Base-by-base conservation (phyloP, 2,329 filamentous ascomycete species). In the Epichloe amarillans region DNA sequence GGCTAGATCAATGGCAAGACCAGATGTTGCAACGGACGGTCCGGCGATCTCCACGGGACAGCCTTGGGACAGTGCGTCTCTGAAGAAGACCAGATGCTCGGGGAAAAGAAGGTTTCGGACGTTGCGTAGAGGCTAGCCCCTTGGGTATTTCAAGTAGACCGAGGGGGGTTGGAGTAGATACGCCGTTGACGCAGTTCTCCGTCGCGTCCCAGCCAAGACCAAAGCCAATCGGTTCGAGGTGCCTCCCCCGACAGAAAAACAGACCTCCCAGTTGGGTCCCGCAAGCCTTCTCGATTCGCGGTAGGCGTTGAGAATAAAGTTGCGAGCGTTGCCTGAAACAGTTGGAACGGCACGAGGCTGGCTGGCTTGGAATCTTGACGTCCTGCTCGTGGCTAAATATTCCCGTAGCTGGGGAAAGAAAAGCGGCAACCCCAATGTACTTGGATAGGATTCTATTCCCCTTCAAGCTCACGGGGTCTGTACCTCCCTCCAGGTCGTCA, bases 1-100 rank as follows among this genome's bases (percentile, higher is more conserved):
- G 55, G 52, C 54, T 54, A 55, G 53, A 55, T 52, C 51, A 47
- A 40, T 26, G 54, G 37, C 39, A 50, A 53, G 44, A 43, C 50
- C 45, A 49, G 51, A 52, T 51, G 49, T 41, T 53, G 54, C 42
- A 52, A 51, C 50, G 45, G 39, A 52, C 46, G 51, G 43, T 48
- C 48, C 45, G 53, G 54, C 53, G 54, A 56, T 57, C 54, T 53
- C 21, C 40, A 48, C 40, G 33, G 45, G 51, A 44, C 38, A 44
- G 26, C 11, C 26, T 43, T 36, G 33, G 37, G 51, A 52, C 47
- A 46, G 33, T 50, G 51, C 51, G 33, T 30, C 36, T 46, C 7
- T 30, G 30, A 30, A 30, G 14, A 33, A 42, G 45, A 36, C 5
- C 35, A 51, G 36, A 46, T 42, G 37, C 39, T 36, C 8, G 30